Evolutionary conservation across 1,284 basidiomycete genomes (phyloP), one percentile per base, ranked within the genome.

Genomic region (Marasmius oreades): DNA sequence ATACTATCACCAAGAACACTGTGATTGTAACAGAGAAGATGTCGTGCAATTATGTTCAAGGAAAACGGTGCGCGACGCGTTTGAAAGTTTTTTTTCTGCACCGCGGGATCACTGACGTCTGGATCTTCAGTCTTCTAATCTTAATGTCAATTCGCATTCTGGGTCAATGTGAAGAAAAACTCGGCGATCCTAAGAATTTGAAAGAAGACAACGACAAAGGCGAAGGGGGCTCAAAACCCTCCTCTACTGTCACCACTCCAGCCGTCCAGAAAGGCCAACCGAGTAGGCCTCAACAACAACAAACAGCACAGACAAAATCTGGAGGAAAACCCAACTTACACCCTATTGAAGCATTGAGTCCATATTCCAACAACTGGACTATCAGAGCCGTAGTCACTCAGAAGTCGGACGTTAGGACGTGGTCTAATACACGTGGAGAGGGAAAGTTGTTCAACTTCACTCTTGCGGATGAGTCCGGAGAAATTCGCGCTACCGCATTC

Each of bases 351-450:
- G 92, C 90, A 5, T 82, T 99, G 51, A 96, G 91, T 65, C 97
- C 96, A 6, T 99, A 98, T 70, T 93, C 97, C 72, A 98, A 97
- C 76, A 95, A 95, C 68, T 97, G 95, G 96, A 96, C 92, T 2
- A 98, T 99, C 80, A 95, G 95, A 70, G 97, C 94, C 23, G 88
- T 94, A 51, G 93, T 98, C 47, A 92, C 87, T 2, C 85, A 91
- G 64, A 98, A 96, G 73, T 86, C 86, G 0, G 96, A 98, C 0
- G 86, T 99, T 67, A 90, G 85, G 66, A 84, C 86, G 45, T 99
- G 90, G 86, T 91, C 92, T 4, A 99, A 97, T 70, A 78, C 82
- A 62, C 83, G 88, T 11, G 97, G 97, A 48, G 97, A 98, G 65
- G 97, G 97, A 45, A 96, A 98, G 69, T 77, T 99, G 6, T 99